Conservation (phyloP, 1,284 basidiomycete species). For the Pseudozyma tsukubaensis region DNA sequence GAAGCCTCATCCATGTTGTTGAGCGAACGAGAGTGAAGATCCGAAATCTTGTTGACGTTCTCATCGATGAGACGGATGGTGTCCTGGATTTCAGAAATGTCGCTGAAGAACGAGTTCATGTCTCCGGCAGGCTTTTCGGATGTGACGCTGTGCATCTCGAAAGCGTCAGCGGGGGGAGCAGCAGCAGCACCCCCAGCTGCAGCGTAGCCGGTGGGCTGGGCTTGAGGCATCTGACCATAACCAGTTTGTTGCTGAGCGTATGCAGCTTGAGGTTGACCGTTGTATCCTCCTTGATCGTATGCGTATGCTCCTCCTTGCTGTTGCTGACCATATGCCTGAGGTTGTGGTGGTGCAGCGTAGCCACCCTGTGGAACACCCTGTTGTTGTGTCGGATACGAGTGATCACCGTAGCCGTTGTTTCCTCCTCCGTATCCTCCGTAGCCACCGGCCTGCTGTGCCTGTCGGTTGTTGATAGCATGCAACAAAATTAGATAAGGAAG, state of each 20-base stretch:
- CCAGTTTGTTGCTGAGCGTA: conserved; percentile 20
- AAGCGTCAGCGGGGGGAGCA: conserved; percentile 28
- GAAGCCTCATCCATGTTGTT: conserved; percentile 68
- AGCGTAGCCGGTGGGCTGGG: conserved; percentile 28
- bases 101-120: conserved; percentile 63
- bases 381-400: conserved; percentile 66
- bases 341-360: conserved; percentile 32
- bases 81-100: conserved; percentile 65
- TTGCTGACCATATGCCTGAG: conserved; percentile 20
- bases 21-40: conserved; percentile 66
- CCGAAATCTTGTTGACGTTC: conserved; percentile 65
- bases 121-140: conserved; percentile 48
- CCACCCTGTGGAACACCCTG: conserved; percentile 31
- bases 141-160: conserved; percentile 57
- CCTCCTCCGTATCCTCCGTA: conserved; percentile 62
- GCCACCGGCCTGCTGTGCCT: conserved; percentile 61
- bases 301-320: conserved; percentile 30
- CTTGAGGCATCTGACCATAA: conserved; percentile 41
- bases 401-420: conserved; percentile 68
- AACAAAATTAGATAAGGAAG: neutral
- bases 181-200: conserved; percentile 17
- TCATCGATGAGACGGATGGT: conserved; percentile 66
- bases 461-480: neutral
- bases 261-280: conserved; percentile 22
- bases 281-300: conserved; percentile 30